Evolutionary conservation across 148 eudicot genomes (phyloP).

Genomic region (Suaeda aralocaspica): DNA sequence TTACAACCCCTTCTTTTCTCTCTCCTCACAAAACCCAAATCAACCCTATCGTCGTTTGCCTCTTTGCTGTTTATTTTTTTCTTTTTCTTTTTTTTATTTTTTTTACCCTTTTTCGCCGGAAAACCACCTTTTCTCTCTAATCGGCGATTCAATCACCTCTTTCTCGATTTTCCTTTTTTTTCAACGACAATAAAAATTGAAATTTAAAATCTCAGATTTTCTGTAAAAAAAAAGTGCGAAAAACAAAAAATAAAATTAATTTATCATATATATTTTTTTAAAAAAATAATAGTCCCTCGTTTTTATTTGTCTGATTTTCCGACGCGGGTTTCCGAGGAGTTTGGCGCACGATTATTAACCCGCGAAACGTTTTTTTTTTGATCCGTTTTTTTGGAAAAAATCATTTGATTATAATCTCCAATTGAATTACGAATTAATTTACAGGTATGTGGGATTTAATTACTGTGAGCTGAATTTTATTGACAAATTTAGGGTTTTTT

Average conservation of each 20-base stretch:
- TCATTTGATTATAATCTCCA: neutral
- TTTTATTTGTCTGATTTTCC: slow-evolving; percentile 19
- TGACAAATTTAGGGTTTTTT: slow-evolving; percentile 21
- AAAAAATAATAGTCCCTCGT: slow-evolving; percentile 1
- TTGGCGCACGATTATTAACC: slow-evolving; percentile 20
- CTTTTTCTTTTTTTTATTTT: too few relatives aligned
- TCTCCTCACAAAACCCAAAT: slow-evolving; percentile 33
- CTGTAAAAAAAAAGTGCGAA: neutral
- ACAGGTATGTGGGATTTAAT: slow-evolving; percentile 11
- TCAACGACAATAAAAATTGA: neutral
- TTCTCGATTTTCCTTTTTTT: neutral
- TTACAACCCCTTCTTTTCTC: slow-evolving; percentile 18
- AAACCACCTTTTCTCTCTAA: slow-evolving; percentile 15
- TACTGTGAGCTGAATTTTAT: slow-evolving; percentile 9
- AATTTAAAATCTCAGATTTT: neutral
- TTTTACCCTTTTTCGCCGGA: slow-evolving; percentile 19
- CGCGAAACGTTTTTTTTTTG: slow-evolving; percentile 9
- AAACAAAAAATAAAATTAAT: neutral
- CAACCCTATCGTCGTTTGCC: slow-evolving; percentile 38
- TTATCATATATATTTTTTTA: neutral
- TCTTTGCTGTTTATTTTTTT: too few relatives aligned
- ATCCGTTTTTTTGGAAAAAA: too few relatives aligned
- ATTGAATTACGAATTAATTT: slow-evolving; percentile 1
- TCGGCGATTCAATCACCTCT: slow-evolving; percentile 16
- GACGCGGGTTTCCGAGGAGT: slow-evolving; percentile 14